A percentile compares a stretch with the other conserved stretches of the same genome.
phyloP scores from a whole-genome alignment of 2,329 filamentous ascomycete genomes.

The Colletotrichum brevisporum region DNA sequence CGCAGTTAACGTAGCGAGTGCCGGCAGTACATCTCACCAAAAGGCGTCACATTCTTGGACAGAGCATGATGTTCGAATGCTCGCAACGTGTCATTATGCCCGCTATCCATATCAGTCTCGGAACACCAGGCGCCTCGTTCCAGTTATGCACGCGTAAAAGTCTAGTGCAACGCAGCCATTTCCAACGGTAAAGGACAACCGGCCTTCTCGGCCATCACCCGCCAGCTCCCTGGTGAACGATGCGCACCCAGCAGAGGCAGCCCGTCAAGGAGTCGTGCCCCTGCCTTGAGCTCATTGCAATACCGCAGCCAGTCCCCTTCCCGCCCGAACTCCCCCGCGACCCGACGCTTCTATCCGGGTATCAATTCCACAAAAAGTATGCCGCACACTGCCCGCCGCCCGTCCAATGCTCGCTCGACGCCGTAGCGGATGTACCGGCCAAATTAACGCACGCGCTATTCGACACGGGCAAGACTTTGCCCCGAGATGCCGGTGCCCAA shows the following conservation, averaged over 20 bases:
- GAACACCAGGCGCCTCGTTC: constrained; percentile 37
- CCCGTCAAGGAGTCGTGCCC: constrained; percentile 3
- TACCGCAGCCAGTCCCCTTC: background rate
- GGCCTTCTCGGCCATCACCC: background rate
- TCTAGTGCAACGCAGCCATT: constrained; percentile 34
- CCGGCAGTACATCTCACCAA: no score
- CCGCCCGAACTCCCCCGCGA: constrained; percentile 17
- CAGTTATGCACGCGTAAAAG: constrained; percentile 34
- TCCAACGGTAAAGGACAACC: constrained; percentile 19
- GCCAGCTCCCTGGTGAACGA: background rate
- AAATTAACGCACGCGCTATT: background rate
- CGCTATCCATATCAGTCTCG: constrained; percentile 40
- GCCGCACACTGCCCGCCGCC: background rate
- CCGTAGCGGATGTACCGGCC: background rate
- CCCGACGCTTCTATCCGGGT: constrained; percentile 39
- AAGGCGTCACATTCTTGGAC: no score
- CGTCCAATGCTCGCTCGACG: constrained; percentile 2
- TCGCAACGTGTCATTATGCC: constrained; percentile 37
- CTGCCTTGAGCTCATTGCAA: background rate
- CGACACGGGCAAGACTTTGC: background rate
- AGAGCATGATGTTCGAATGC: no score
- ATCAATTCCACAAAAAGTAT: constrained; percentile 34
- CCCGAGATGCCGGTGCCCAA: background rate
- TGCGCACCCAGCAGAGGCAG: background rate
- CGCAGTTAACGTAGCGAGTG: no score